A percentile compares a stretch with the other conserved stretches of the same genome.
phyloP scores from a whole-genome alignment of 768 basidiomycete genomes.

The Mycena alexandri region DNA sequence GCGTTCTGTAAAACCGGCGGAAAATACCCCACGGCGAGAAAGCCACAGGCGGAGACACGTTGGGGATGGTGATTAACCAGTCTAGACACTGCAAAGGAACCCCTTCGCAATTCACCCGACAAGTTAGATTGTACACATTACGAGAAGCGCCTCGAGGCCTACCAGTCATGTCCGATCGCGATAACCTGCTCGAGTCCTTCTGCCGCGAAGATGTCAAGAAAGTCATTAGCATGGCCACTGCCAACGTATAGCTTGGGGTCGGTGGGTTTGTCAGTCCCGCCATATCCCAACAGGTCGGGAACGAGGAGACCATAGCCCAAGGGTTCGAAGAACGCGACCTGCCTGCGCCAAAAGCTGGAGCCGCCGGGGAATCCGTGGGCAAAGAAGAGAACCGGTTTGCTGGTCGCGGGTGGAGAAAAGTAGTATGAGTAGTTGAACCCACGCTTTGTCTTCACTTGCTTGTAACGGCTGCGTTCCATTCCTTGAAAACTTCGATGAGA shows the following conservation, averaged over 20 bases:
- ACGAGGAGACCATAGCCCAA: slow-evolving; percentile 60
- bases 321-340: slow-evolving; percentile 51
- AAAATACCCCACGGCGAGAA: slow-evolving; percentile 52
- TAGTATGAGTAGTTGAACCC: slow-evolving; percentile 48
- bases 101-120: too few relatives aligned
- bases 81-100: slow-evolving; percentile 46
- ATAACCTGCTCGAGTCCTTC: slow-evolving; percentile 40
- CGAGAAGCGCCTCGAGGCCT: too few relatives aligned
- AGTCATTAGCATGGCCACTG: slow-evolving; percentile 52
- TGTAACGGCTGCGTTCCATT: slow-evolving; percentile 20
- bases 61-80: slow-evolving; percentile 53
- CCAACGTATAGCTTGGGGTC: slow-evolving; percentile 50
- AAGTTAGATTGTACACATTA: too few relatives aligned
- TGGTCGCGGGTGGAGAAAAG: slow-evolving; percentile 32
- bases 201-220: slow-evolving; percentile 55
- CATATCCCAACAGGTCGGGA: slow-evolving; percentile 68
- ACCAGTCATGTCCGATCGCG: slow-evolving; percentile 58
- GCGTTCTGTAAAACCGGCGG: slow-evolving; percentile 17
- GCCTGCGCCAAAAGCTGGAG: slow-evolving; percentile 55
- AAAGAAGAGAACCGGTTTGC: slow-evolving; percentile 54
- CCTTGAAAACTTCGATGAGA: too few relatives aligned
- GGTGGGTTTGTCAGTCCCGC: slow-evolving; percentile 60
- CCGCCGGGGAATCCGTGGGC: slow-evolving; percentile 61
- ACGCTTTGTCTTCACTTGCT: slow-evolving; percentile 41
- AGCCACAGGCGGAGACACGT: slow-evolving; percentile 57